Conservation (phyloP, 75 land plant species). For the Picea glauca region DNA sequence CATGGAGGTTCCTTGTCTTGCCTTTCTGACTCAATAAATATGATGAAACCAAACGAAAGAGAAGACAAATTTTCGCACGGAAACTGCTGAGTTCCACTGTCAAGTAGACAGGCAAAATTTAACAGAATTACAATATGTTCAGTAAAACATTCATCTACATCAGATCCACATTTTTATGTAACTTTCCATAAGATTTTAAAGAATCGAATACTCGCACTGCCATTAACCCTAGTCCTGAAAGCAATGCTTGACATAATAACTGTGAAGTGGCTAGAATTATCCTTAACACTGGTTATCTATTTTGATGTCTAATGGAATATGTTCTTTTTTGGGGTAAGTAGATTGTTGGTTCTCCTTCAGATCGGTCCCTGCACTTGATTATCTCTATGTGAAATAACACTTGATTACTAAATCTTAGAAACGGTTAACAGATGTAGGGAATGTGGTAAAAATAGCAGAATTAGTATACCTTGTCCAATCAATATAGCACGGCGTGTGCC, state of each 20-base stretch:
- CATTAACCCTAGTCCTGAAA: neutral
- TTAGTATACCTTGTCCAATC: slow-evolving; percentile 67
- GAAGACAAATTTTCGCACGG: no score
- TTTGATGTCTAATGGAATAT: neutral
- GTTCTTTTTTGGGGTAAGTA: neutral
- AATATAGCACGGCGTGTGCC: slow-evolving; percentile 77
- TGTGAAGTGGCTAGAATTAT: neutral
- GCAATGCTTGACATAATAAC: neutral
- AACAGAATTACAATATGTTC: neutral
- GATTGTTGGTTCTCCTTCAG: neutral
- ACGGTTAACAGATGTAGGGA: neutral
- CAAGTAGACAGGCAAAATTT: neutral
- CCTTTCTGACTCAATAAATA: no score
- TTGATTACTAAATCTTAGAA: neutral
- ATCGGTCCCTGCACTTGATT: neutral
- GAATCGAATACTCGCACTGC: neutral
- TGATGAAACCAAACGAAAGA: no score
- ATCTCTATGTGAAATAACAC: neutral
- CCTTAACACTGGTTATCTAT: neutral
- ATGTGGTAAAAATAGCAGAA: neutral
- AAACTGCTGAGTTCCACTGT: neutral
- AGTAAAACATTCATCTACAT: neutral
- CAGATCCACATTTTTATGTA: neutral
- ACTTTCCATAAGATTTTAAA: neutral
- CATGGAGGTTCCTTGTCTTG: no score